Percentiles rank a stretch among this genome's conserved stretches.
phyloP scores from a whole-genome alignment of 225 moss, liverwort and hornwort genomes.

The Asterella californica region DNA sequence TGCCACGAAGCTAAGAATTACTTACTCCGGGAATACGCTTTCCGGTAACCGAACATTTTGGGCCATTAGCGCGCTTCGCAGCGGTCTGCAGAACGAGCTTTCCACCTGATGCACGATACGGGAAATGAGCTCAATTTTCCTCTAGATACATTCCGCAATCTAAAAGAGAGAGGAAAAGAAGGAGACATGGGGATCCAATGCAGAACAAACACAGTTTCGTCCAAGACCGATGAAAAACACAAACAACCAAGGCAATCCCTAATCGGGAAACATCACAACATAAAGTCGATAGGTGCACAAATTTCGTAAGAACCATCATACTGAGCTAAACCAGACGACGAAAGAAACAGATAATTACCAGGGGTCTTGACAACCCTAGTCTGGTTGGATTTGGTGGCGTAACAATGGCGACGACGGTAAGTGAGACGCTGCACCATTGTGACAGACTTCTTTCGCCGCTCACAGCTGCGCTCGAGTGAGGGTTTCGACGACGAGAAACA shows the following conservation, averaged over 20 bases:
- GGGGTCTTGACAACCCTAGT: constrained; percentile 51
- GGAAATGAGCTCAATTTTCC: not conserved
- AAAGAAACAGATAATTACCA: constrained; percentile 17
- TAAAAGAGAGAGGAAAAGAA: not conserved
- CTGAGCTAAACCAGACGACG: not conserved
- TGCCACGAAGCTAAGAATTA: not conserved
- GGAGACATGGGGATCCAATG: not conserved
- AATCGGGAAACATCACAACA: not conserved
- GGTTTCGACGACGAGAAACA: constrained; percentile 7
- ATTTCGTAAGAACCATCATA: too few relatives aligned
- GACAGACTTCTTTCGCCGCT: constrained; percentile 21
- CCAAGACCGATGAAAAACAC: too few relatives aligned
- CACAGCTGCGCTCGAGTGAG: not conserved
- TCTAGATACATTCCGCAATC: not conserved
- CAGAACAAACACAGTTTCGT: too few relatives aligned
- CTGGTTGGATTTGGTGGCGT: constrained; percentile 52
- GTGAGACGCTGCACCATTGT: constrained; percentile 53
- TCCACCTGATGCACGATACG: constrained; percentile 44
- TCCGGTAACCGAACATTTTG: constrained; percentile 64
- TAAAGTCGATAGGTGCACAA: too few relatives aligned
- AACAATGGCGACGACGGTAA: constrained; percentile 51
- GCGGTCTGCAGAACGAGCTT: constrained; percentile 69
- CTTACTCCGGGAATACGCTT: constrained; percentile 71
- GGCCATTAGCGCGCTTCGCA: constrained; percentile 75
- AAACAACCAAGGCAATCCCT: not conserved